These are phyloP conservation scores for Arxiozyma telluris DNA, from an alignment of 1,139 yeast species.

Conservation along the genomic window DNA sequence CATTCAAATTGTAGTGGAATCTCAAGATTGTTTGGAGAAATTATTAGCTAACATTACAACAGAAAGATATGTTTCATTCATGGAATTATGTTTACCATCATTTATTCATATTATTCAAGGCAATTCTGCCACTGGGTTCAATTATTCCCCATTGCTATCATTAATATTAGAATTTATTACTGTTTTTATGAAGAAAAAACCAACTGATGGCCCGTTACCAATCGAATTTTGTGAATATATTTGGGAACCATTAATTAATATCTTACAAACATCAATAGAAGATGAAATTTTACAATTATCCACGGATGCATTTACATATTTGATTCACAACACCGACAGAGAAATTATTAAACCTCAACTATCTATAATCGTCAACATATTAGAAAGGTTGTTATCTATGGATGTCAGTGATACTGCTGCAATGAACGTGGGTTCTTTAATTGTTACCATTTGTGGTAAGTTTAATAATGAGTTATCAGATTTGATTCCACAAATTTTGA, in stretches of 20 bases:
- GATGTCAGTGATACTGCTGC: conserved; percentile 72
- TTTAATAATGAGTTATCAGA: conserved; percentile 43
- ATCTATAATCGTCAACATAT: conserved; percentile 47
- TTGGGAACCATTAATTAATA: conserved; percentile 39
- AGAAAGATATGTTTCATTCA: conserved; percentile 38
- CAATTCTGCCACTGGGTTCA: conserved; percentile 13
- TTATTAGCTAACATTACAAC: conserved; percentile 43
- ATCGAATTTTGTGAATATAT: conserved; percentile 42
- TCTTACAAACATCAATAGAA: conserved; percentile 54
- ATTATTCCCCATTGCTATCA: conserved; percentile 51
- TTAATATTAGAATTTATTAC: conserved; percentile 61
- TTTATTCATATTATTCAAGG: conserved; percentile 24
- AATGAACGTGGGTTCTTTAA: conserved; percentile 59
- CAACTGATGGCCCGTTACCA: conserved; percentile 22
- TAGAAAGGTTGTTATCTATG: conserved; percentile 66
- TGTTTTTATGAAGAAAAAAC: conserved; percentile 27
- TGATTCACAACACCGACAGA: conserved; percentile 46
- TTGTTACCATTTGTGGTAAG: conserved; percentile 54
- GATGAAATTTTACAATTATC: conserved; percentile 73
- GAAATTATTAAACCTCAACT: conserved; percentile 39
- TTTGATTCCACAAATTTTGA: conserved; percentile 50
- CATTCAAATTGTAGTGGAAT: conserved; percentile 49
- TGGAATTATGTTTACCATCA: conserved; percentile 25
- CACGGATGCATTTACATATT: conserved; percentile 61
- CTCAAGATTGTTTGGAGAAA: conserved; percentile 55